Percentiles rank a stretch among this genome's conserved stretches.
phyloP scores from a whole-genome alignment of 768 basidiomycete species.

The Leccinum longicurvipes region DNA sequence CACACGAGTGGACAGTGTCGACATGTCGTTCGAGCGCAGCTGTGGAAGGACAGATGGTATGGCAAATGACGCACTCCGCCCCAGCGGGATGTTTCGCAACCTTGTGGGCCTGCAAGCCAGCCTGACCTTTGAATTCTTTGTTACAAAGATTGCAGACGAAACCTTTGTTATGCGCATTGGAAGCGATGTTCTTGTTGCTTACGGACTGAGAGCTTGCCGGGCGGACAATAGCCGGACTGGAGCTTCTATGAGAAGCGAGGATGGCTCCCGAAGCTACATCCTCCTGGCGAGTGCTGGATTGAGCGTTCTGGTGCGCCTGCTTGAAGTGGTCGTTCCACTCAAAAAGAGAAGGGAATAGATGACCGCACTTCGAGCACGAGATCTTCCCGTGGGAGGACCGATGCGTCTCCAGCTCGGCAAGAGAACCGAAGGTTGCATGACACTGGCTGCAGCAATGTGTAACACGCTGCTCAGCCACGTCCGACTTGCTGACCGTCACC shows the following conservation, averaged over 20 bases:
- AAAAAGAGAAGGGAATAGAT: constrained; percentile 17
- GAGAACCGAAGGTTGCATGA: constrained; percentile 13
- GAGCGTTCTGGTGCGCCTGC: constrained; percentile 12
- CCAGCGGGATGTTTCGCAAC: constrained; percentile 22
- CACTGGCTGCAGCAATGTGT: constrained; percentile 21
- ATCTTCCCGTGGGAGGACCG: constrained; percentile 17
- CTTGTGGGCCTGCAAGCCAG: constrained; percentile 24
- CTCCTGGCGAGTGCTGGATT: constrained; percentile 3
- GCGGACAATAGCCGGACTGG: constrained; percentile 15
- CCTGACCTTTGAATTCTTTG: constrained; percentile 18
- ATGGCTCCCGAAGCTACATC: constrained; percentile 2
- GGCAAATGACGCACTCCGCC: constrained; percentile 27
- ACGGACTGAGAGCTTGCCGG: constrained; percentile 19
- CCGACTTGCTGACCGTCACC: neutral
- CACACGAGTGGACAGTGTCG: constrained; percentile 24
- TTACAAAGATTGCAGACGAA: constrained; percentile 21
- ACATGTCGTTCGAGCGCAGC: constrained; percentile 26
- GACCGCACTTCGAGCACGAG: constrained; percentile 25
- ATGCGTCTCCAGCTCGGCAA: constrained; percentile 19
- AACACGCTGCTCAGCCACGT: constrained; percentile 1
- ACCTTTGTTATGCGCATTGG: constrained; percentile 5
- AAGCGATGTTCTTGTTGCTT: constrained; percentile 4
- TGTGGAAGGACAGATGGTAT: constrained; percentile 19
- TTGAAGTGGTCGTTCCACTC: constrained; percentile 31
- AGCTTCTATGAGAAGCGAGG: constrained; percentile 6